These are phyloP conservation scores for Leishmania amazonensis DNA, from an alignment of 208 protist genomes.

Conservation along the genomic window DNA sequence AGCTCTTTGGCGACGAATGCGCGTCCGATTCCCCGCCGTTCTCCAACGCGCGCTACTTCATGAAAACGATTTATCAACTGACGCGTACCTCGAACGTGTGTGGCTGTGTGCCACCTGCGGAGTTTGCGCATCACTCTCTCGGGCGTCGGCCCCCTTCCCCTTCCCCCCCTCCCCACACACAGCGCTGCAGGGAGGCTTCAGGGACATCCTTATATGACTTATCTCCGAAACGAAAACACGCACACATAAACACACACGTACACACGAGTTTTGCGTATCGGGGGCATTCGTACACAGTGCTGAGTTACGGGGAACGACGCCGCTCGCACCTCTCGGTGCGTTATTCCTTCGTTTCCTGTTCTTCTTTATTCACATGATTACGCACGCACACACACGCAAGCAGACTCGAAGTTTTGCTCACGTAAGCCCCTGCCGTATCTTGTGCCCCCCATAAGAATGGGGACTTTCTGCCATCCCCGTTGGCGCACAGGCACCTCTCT, in stretches of 20 bases:
- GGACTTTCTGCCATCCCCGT: not conserved
- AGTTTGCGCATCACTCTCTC: not conserved
- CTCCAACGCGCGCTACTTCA: constrained; percentile 5
- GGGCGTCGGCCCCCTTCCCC: not conserved
- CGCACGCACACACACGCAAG: not conserved
- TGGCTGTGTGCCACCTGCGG: not conserved
- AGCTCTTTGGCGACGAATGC: constrained; percentile 15
- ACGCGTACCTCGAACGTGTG: not conserved
- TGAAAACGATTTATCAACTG: not conserved
- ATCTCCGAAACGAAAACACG: no score
- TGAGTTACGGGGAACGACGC: no score
- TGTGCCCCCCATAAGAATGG: not conserved
- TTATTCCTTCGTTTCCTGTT: constrained; percentile 5
- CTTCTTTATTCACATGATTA: not conserved
- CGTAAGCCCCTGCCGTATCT: not conserved
- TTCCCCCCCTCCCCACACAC: not conserved
- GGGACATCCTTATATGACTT: not conserved
- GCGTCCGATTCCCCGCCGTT: constrained; percentile 31
- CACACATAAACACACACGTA: no score
- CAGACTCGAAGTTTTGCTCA: not conserved
- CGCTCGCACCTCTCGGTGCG: not conserved
- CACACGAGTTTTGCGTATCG: no score
- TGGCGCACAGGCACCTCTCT: not conserved
- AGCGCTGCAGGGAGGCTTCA: not conserved
- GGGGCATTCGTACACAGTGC: no score